A percentile compares a stretch with the other conserved stretches of the same genome.
phyloP scores from a whole-genome alignment of 2,329 filamentous ascomycete species.

The Ophiostoma quercus region DNA sequence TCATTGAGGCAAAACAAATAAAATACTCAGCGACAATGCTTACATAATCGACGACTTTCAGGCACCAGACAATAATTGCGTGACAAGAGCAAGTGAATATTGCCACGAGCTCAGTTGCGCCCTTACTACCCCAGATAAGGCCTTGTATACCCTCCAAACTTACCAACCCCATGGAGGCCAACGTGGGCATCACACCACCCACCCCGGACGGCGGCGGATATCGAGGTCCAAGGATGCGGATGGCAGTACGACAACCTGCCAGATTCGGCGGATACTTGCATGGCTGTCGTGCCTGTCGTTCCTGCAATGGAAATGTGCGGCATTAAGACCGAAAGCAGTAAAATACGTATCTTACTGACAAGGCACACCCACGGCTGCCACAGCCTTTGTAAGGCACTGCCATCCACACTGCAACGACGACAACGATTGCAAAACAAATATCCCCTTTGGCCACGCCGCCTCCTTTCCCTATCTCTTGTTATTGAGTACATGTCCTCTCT shows the following conservation, averaged over 20 bases:
- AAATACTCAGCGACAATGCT: background rate
- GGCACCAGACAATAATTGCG: background rate
- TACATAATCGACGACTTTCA: background rate
- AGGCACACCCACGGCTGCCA: background rate
- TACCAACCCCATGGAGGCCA: conserved; percentile 7
- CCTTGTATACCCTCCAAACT: background rate
- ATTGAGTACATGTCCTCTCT: background rate
- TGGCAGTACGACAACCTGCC: background rate
- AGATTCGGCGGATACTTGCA: background rate
- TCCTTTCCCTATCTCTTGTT: background rate
- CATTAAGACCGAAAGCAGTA: too few relatives aligned
- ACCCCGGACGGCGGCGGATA: background rate
- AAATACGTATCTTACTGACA: too few relatives aligned
- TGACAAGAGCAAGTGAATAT: background rate
- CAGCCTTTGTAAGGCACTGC: background rate
- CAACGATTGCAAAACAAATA: background rate
- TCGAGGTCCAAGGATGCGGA: background rate
- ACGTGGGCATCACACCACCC: conserved; percentile 12
- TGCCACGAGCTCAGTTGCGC: background rate
- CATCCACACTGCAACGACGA: background rate
- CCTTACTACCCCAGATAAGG: conserved; percentile 4
- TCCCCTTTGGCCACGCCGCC: background rate
- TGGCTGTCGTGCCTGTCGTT: background rate
- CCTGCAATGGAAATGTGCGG: too few relatives aligned
- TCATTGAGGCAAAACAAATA: too few relatives aligned